Percentiles rank a stretch among this genome's conserved stretches.
Conservation (phyloP, 2,329 filamentous ascomycete genomes). For the Leptographium galeiforme region DNA sequence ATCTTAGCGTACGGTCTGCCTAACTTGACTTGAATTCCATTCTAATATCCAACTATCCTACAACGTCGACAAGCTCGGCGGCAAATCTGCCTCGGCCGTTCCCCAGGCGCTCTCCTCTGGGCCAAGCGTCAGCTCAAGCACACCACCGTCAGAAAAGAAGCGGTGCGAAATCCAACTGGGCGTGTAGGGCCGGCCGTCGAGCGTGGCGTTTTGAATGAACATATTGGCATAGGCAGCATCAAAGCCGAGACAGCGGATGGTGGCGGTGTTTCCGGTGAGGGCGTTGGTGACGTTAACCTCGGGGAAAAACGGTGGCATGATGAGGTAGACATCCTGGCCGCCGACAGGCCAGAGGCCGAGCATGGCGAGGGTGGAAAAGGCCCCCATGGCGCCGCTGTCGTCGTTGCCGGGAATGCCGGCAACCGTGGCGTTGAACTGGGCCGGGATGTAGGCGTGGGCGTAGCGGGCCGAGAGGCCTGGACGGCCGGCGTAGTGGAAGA, state of each 20-base stretch:
- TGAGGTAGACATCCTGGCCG: conserved; percentile 45
- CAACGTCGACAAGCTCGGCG: conserved; percentile 14
- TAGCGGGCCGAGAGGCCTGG: conserved; percentile 34
- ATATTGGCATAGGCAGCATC: conserved; percentile 23
- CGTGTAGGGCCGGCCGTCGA: conserved; percentile 40
- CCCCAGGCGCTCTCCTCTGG: conserved; percentile 40
- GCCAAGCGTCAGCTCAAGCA: conserved; percentile 40
- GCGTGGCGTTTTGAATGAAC: conserved; percentile 23
- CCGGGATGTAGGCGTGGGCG: conserved; percentile 47
- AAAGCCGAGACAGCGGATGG: conserved; percentile 40
- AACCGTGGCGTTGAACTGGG: conserved; percentile 42
- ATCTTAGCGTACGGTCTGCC: too few species aligned
- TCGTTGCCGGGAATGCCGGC: conserved; percentile 50
- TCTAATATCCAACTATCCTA: not conserved
- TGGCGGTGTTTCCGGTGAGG: conserved; percentile 36
- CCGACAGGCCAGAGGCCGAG: conserved; percentile 43
- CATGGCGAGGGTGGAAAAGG: conserved; percentile 38
- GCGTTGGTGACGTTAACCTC: conserved; percentile 32
- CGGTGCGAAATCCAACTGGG: conserved; percentile 47
- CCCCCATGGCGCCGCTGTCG: conserved; percentile 44
- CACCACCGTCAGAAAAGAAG: conserved; percentile 43
- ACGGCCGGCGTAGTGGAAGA: conserved; percentile 48
- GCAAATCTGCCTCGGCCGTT: conserved; percentile 19
- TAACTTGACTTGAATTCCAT: not conserved
- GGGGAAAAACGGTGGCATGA: conserved; percentile 43